Evolutionary conservation across 345 rosid species (phyloP).

Genomic region (Citrus cavaleriei): DNA sequence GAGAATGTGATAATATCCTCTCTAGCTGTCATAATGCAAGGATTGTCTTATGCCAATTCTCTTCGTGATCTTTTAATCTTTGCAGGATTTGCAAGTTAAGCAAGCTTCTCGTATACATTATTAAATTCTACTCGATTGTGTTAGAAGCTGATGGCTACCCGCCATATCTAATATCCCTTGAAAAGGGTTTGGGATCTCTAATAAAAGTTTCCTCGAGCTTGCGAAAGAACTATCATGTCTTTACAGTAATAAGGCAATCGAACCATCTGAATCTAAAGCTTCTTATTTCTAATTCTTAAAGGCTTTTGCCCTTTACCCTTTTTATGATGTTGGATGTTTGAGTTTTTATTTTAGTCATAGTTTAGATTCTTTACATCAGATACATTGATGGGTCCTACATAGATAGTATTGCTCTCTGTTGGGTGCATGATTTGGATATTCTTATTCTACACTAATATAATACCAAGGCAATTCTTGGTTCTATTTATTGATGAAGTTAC

Average conservation of each 20-base stretch:
- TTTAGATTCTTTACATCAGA: too few relatives aligned
- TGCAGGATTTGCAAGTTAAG: too few relatives aligned
- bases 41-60: background rate
- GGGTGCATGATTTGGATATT: too few relatives aligned
- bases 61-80: background rate
- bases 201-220: slow-evolving; percentile 68
- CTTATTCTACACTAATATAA: too few relatives aligned
- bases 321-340: background rate
- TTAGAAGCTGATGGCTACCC: too few relatives aligned
- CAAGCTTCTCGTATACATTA: too few relatives aligned
- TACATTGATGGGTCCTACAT: too few relatives aligned
- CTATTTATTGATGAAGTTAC: too few relatives aligned
- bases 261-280: background rate
- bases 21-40: background rate
- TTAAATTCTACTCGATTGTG: too few relatives aligned
- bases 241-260: slow-evolving; percentile 63
- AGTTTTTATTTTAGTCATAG: background rate
- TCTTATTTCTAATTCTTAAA: too few relatives aligned
- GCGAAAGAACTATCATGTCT: slow-evolving; percentile 73
- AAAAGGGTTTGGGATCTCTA: slow-evolving; percentile 36
- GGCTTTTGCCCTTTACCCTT: background rate
- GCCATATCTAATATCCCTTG: slow-evolving; percentile 80
- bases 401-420: too few relatives aligned
- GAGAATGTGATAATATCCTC: background rate
- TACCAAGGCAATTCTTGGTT: too few relatives aligned